Evolutionary conservation across 2,329 filamentous ascomycete genomes (phyloP).

Genomic region (Claviceps digitariae): DNA sequence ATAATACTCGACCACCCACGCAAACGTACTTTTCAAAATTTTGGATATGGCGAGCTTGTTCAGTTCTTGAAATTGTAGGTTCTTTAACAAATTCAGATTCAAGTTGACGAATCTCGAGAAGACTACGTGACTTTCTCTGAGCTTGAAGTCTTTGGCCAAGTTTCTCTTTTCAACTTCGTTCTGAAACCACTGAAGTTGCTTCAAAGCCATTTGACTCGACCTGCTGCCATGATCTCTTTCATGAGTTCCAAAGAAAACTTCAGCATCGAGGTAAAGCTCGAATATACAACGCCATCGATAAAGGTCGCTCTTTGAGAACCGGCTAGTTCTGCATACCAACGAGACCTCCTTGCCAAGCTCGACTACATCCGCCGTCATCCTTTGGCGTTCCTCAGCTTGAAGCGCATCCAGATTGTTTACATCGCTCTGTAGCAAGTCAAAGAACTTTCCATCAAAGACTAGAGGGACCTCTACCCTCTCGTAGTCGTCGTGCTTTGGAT

Average conservation of each 20-base stretch:
- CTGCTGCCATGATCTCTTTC: constrained; percentile 58
- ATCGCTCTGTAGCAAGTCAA: constrained; percentile 59
- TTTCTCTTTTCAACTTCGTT: constrained; percentile 47
- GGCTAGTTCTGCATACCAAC: constrained; percentile 48
- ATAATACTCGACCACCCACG: not conserved
- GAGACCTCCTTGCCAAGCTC: constrained; percentile 52
- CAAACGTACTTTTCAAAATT: constrained; percentile 63
- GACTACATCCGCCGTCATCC: constrained; percentile 49
- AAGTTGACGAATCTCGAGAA: constrained; percentile 57
- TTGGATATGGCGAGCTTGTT: constrained; percentile 67
- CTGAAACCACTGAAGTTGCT: constrained; percentile 59
- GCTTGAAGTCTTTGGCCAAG: constrained; percentile 49
- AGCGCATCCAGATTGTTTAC: constrained; percentile 55
- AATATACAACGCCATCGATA: constrained; percentile 71
- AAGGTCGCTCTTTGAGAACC: constrained; percentile 51
- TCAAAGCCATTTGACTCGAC: constrained; percentile 49
- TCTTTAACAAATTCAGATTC: constrained; percentile 64
- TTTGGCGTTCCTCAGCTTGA: constrained; percentile 50
- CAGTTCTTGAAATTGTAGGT: constrained; percentile 72
- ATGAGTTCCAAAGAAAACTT: constrained; percentile 69
- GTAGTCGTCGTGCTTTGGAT: constrained; percentile 7
- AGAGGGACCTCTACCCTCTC: constrained; percentile 57
- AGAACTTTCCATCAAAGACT: constrained; percentile 67
- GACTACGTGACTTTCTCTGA: constrained; percentile 49
- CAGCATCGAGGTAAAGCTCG: constrained; percentile 64